Percentiles rank a stretch among this genome's conserved stretches.
These are phyloP conservation scores for Globisporangium parvum DNA, from an alignment of 352 stramenopile species.

Conservation along the genomic window DNA sequence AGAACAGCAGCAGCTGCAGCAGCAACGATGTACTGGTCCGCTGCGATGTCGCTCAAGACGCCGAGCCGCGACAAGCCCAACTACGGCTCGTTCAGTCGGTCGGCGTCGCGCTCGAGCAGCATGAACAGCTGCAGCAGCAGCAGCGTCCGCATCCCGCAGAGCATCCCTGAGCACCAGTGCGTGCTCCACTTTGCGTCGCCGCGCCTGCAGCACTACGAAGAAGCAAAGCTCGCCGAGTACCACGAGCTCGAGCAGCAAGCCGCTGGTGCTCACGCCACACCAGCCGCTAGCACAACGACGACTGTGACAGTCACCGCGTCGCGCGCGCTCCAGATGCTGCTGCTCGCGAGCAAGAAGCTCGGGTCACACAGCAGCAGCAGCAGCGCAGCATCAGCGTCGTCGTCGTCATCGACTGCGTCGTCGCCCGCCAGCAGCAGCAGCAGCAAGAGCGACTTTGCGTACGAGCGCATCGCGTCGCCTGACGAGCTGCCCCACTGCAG, in stretches of 20 bases:
- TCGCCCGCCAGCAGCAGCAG: conserved; percentile 3
- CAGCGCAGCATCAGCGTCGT: neutral
- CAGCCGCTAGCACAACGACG: conserved; percentile 1
- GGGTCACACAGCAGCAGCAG: conserved; percentile 3
- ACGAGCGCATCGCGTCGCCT: neutral
- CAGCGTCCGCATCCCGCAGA: conserved; percentile 62
- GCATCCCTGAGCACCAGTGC: conserved; percentile 68
- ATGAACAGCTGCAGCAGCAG: conserved; percentile 17
- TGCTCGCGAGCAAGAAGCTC: conserved; percentile 14
- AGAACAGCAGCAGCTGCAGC: neutral
- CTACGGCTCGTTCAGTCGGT: conserved; percentile 54
- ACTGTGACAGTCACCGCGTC: conserved; percentile 23
- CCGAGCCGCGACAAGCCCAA: conserved; percentile 21
- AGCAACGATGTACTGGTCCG: conserved; percentile 65
- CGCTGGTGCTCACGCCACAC: neutral
- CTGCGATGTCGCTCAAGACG: conserved; percentile 56
- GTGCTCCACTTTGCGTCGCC: conserved; percentile 58
- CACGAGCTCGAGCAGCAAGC: conserved; percentile 9
- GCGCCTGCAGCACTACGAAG: conserved; percentile 14
- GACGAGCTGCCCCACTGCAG: neutral
- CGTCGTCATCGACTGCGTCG: neutral
- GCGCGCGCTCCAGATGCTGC: conserved; percentile 13
- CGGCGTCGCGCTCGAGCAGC: conserved; percentile 11
- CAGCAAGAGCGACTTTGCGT: conserved; percentile 2
- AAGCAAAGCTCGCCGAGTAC: conserved; percentile 17